Evolutionary conservation across 2,329 filamentous ascomycete species (phyloP), one percentile per base, ranked within the genome.

Genomic region (Aspergillus neoniger): DNA sequence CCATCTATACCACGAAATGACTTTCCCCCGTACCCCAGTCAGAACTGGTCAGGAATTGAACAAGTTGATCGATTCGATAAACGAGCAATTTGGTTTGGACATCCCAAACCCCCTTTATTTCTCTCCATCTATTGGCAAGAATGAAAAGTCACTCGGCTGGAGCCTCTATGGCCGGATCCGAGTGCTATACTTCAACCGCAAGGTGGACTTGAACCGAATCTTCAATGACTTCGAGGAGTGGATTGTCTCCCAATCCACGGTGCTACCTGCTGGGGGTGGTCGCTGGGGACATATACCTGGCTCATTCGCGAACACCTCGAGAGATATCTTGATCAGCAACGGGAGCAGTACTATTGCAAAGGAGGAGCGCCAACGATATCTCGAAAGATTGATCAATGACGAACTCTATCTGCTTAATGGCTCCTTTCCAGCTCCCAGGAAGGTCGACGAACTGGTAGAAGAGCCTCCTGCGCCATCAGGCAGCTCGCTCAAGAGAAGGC

Each of bases 171-270:
- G 61, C 2, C 64, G 67, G 1, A 66, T 79, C 4, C 61, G 65
- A 14, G 67, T 57, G 14, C 66, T 79, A 3, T 75, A 72, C 58
- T 79, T 65, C 48, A 63, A 65, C 15, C 65, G 64, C 25, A 58
- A 60, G 9, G 63, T 62, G 1, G 63, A 69, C 12, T 47, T 76
- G 12, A 53, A 71, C 12, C 23, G 43, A 0, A 50, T 75, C 2
- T 48, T 79, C 5, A 55, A 61, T 19, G 64, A 68, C 2, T 76
- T 80, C 48, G 71, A 72, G 9, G 72, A 75, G 25, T 72, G 71
- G 70, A 68, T 70, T 12, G 59, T 50, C 21, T 57, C 63, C 10
- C 62, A 59, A 41, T 51, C 66, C 15, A 28, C 15, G 7, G 30
- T 28, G 19, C 28, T 7, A 10, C 4, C 28, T 49, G 14, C 41